Evolutionary conservation across 116 monocot genomes (phyloP), one percentile per base, ranked within the genome.

Genomic region (Phalaenopsis hybrid): DNA sequence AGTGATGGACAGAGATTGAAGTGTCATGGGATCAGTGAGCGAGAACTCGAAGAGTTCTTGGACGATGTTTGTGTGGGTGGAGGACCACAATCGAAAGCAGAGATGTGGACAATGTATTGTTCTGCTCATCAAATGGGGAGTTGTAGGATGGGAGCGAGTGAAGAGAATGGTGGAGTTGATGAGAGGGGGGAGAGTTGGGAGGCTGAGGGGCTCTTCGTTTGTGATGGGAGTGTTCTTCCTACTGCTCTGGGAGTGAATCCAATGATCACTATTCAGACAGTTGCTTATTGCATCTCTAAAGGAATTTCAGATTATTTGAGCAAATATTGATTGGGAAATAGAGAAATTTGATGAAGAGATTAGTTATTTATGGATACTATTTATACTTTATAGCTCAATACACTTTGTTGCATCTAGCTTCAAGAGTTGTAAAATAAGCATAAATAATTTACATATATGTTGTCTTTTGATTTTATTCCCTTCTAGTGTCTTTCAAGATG

Each of bases 61-160:
- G 98, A 93, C 25, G 85, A 77, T 33, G 82, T 96, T 2, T 50
- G 7, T 23, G 74, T 50, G n/a, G 80, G 75, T 11, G 87, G 79
- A 7, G 98, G 98, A 1, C 92, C 92, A 23, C 48, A 46, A 34
- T 74, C 82, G 2, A 82, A 46, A 31, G 77, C 65, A 1, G 91
- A 88, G 80, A 0, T 74, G 21, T 98, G 95, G 93, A 82, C 46
- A 1, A 21, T 90, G 75, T 86, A 85, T 79, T 82, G 68, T 81
- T 93, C 95, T 0, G 98, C 95, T 6, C 98, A 98, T 81, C 95
- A 95, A 87, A 93, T 98, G 93, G 93, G 95, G 8, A 92, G 93
- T 57, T 98, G 95, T 58, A 89, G 98, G 79, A 98, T 98, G 98
- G 95, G 90, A 0, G 81, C 51, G 4, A 90, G 78, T 4, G 87